Base-by-base conservation (phyloP, 2,329 filamentous ascomycete genomes). In the Fusarium sp. region DNA sequence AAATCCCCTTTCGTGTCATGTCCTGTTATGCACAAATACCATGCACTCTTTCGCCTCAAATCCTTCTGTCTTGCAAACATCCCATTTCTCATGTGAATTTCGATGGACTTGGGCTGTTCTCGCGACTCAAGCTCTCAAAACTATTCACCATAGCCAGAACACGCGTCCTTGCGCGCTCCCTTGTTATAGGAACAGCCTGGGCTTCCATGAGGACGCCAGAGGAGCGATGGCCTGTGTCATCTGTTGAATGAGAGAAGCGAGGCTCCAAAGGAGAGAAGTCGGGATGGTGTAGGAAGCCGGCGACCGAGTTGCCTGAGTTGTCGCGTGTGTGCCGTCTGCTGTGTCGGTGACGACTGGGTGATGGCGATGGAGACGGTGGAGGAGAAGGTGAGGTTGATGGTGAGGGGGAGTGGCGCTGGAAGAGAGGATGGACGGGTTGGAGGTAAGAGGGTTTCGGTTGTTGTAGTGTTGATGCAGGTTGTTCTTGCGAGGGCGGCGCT, bases 81-180 rank as follows among this genome's bases (percentile, higher is more conserved):
- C 26, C 20, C 5, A 19, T 20, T 1, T 1, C 19, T 39, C 50
- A 71, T 24, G 49, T 48, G 40, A 58, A 64, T 17, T 70, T 61
- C 54, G 64, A 74, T 22, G 82, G 78, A 61, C 83, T 86, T 6
- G 82, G 78, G 56, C 83, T 86, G 9, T 69, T 74, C 24, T 80
- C 79, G 41, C 80, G 77, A 63, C 81, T 85, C 54, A 76, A 75
- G 33, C 75, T 80, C 79, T 89, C 86, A 61, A 88, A 81, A 60
- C 78, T 82, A 70, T 88, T 81, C 39, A 89, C 85, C 84, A 89
- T 87, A 45, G 82, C 80, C 46, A 86, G 74, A 28, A 89, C 86
- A 35, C 81, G 75, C 15, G 82, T 83, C 67, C 78, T 74, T 11
- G 83, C 80, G 59, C 75, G 75, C 67, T 82, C 78, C 22, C 73